Conservation (phyloP, 352 stramenopile species). For the Globisporangium nunn region DNA sequence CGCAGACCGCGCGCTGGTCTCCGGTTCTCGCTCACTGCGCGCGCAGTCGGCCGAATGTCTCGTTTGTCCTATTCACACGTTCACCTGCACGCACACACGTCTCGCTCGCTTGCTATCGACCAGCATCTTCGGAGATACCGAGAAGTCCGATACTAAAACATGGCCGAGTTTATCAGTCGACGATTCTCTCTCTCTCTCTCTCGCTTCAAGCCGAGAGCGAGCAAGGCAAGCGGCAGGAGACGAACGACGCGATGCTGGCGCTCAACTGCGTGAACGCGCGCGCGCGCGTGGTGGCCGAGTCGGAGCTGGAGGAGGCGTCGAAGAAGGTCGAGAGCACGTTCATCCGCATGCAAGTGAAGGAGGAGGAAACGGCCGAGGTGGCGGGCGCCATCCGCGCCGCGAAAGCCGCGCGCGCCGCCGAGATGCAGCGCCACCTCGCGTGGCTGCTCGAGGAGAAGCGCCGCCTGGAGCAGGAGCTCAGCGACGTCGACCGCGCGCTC, state of each 20-base stretch:
- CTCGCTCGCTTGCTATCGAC: too few species aligned
- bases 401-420: slow-evolving; percentile 23
- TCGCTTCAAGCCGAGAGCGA: too few species aligned
- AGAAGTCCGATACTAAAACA: too few species aligned
- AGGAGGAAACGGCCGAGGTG: slow-evolving; percentile 33
- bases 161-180: too few species aligned
- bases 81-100: too few species aligned
- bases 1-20: too few species aligned
- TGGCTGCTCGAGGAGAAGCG: slow-evolving; percentile 46
- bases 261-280: slow-evolving; percentile 68
- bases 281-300: slow-evolving; percentile 39
- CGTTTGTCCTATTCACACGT: too few species aligned
- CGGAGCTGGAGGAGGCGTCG: slow-evolving; percentile 59
- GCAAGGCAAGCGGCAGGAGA: not conserved
- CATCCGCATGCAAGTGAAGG: slow-evolving; percentile 46
- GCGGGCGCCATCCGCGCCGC: slow-evolving; percentile 30
- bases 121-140: too few species aligned
- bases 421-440: slow-evolving; percentile 48
- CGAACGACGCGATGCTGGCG: slow-evolving; percentile 24
- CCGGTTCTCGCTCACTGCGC: too few species aligned
- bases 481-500: slow-evolving; percentile 35
- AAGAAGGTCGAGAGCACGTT: slow-evolving; percentile 57
- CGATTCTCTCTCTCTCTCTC: too few species aligned
- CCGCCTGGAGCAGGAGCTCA: slow-evolving; percentile 38
- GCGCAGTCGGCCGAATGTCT: too few species aligned